Evolutionary conservation across 306 rosid genomes (phyloP), one percentile per base, ranked within the genome.

Genomic region (Abrus precatorius): DNA sequence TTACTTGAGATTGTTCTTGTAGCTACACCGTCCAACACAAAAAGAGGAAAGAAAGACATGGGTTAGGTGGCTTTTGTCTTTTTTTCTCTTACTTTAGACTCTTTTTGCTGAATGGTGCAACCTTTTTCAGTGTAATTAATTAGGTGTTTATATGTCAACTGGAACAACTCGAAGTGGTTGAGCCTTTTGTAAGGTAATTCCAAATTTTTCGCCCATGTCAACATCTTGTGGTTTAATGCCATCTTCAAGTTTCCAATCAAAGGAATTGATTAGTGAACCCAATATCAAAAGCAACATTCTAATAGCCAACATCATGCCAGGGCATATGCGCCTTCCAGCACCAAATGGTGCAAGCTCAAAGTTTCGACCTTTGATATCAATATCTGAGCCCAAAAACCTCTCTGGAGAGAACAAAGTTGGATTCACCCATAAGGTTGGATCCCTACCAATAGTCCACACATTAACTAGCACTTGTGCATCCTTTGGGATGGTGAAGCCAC

Each of bases 201-300:
- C 88, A 83, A 78, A 40, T 56, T 84, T 90, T 0, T 86, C 93
- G 0, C 85, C 83, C 88, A 85, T 85, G 45, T 84, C 76, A 64
- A 90, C 1, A n/a, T 78, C 76, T n/a, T 85, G 60, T 47, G 71
- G 47, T 74, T 38, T 43, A 40, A 59, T 20, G 6, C 82, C 89
- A 72, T 78, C 75, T 45, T 78, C 86, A 74, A 88, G 86, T 74
- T 78, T 88, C 92, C 90, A 90, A 81, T 83, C 84, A 83, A 90
- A 86, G 11, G 73, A 82, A 74, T 87, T 84, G 27, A 86, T 20
- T 1, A 90, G 76, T 3, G 87, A 82, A 53, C 87, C 92, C 71
- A 88, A 74, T 80, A 85, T 75, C 65, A 78, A 61, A 27, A 64
- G 47, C 78, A 85, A 27, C 83, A 85, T 77, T 49, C 87, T 83